A percentile compares a stretch with the other conserved stretches of the same genome.
Conservation (phyloP, 169 alveolate genomes). For the Perkinsus marinus region DNA sequence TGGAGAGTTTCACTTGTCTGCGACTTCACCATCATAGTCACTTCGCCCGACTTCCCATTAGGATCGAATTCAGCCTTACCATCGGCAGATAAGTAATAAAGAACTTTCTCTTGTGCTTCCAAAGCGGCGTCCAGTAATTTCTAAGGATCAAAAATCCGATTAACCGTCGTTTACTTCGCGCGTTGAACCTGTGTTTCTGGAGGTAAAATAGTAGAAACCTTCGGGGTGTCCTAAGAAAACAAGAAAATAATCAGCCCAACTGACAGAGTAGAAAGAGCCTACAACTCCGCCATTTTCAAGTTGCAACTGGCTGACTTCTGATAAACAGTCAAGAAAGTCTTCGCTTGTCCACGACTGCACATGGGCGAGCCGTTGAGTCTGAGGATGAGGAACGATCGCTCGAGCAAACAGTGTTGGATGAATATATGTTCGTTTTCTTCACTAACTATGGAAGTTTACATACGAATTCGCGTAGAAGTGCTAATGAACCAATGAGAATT, state of each 20-base stretch:
- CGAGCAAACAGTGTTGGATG: too few relatives aligned
- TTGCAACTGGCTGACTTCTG: not conserved
- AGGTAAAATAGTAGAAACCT: not conserved
- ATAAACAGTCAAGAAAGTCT: not conserved
- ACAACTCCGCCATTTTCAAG: not conserved
- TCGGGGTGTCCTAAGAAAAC: not conserved
- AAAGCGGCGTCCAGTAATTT: not conserved
- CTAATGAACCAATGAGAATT: too few relatives aligned
- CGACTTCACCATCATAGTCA: not conserved
- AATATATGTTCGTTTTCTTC: too few relatives aligned
- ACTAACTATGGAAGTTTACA: too few relatives aligned
- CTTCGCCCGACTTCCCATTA: not conserved
- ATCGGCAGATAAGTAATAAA: not conserved
- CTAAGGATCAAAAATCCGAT: not conserved
- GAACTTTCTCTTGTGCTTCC: not conserved
- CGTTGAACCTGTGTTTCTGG: not conserved
- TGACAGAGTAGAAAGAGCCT: too few relatives aligned
- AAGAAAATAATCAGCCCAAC: not conserved
- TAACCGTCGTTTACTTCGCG: too few relatives aligned
- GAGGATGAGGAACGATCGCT: not conserved
- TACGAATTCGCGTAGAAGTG: too few relatives aligned
- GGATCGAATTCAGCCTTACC: not conserved
- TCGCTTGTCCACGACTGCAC: not conserved
- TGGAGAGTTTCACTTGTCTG: not conserved
- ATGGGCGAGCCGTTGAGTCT: not conserved